These are phyloP conservation scores for Tolypocladium cylindrosporum DNA, from an alignment of 2,329 filamentous ascomycete genomes.

Conservation along the genomic window DNA sequence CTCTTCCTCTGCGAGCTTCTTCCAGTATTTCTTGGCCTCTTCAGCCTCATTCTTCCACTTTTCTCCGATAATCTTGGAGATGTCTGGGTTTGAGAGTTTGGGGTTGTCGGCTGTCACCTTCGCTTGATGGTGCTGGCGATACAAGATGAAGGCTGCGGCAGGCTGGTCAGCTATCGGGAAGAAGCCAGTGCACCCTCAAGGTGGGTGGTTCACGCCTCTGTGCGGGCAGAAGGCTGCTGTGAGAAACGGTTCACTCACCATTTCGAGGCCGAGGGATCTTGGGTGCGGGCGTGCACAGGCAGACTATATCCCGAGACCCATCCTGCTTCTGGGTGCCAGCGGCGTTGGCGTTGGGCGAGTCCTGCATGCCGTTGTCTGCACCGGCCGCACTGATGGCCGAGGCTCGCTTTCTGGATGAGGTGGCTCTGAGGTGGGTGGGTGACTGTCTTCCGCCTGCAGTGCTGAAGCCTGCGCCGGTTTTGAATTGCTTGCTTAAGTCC, in stretches of 20 bases:
- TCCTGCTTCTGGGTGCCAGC: constrained; percentile 18
- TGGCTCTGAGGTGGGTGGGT: constrained; percentile 3
- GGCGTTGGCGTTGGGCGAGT: constrained; percentile 17
- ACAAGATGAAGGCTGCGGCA: constrained; percentile 81
- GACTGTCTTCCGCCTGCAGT: constrained; percentile 4
- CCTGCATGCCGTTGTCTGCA: constrained; percentile 25
- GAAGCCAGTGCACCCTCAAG: neutral
- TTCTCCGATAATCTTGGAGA: constrained; percentile 92
- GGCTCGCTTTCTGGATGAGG: constrained; percentile 29
- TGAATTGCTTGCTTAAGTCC: constrained; percentile 11
- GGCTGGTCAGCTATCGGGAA: constrained; percentile 12
- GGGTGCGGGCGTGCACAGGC: constrained; percentile 45
- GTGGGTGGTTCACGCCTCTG: neutral
- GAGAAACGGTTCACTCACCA: constrained; percentile 30
- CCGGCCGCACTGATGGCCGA: constrained; percentile 35
- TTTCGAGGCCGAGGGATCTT: constrained; percentile 51
- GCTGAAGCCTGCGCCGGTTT: constrained; percentile 3
- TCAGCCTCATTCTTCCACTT: constrained; percentile 76
- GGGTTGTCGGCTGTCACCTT: constrained; percentile 72
- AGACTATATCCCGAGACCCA: constrained; percentile 34
- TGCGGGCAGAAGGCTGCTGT: neutral
- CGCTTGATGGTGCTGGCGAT: constrained; percentile 85
- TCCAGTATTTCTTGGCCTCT: constrained; percentile 76
- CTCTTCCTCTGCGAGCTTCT: constrained; percentile 81
- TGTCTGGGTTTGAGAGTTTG: constrained; percentile 88